Percentiles rank a stretch among this genome's conserved stretches.
These are phyloP conservation scores for Entelexis paramagnoliae DNA, from an alignment of 1,139 yeast genomes.

Conservation along the genomic window DNA sequence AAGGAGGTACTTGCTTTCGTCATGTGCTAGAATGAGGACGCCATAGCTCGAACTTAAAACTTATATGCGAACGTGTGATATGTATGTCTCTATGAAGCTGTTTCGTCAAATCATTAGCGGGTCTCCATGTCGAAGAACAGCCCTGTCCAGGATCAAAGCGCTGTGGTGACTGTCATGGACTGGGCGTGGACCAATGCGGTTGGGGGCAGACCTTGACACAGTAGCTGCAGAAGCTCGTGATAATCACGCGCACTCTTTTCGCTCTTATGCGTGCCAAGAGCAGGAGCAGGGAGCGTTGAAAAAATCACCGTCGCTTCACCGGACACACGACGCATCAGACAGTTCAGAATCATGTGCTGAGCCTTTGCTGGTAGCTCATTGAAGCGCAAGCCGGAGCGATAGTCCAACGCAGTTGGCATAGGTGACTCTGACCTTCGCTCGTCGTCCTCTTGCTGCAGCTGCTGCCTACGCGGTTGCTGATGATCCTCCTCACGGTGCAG, in stretches of 20 bases:
- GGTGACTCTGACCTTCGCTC: conserved; percentile 20
- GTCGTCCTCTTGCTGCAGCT: not conserved
- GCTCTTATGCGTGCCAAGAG: conserved; percentile 64
- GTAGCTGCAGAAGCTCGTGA: conserved; percentile 60
- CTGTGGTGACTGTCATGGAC: conserved; percentile 91
- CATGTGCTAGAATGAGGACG: conserved; percentile 13
- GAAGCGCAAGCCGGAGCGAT: conserved; percentile 40
- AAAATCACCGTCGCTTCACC: conserved; percentile 57
- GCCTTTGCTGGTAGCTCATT: conserved; percentile 84
- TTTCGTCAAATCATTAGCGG: too few species aligned
- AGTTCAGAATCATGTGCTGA: conserved; percentile 80
- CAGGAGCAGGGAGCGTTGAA: conserved; percentile 84
- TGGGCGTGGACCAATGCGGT: conserved; percentile 73
- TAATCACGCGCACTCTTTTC: conserved; percentile 63
- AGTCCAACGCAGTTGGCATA: conserved; percentile 14
- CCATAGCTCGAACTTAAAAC: too few species aligned
- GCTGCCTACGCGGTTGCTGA: not conserved
- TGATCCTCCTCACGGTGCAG: conserved; percentile 1
- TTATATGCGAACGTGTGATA: too few species aligned
- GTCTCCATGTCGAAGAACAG: too few species aligned
- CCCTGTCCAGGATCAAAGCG: conserved; percentile 47
- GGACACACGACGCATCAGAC: conserved; percentile 61
- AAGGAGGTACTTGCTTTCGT: conserved; percentile 11
- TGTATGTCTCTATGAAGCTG: not conserved
- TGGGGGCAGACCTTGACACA: conserved; percentile 80